phyloP scores from a whole-genome alignment of 2,329 filamentous ascomycete genomes.

The Zasmidium citrigriseum region DNA sequence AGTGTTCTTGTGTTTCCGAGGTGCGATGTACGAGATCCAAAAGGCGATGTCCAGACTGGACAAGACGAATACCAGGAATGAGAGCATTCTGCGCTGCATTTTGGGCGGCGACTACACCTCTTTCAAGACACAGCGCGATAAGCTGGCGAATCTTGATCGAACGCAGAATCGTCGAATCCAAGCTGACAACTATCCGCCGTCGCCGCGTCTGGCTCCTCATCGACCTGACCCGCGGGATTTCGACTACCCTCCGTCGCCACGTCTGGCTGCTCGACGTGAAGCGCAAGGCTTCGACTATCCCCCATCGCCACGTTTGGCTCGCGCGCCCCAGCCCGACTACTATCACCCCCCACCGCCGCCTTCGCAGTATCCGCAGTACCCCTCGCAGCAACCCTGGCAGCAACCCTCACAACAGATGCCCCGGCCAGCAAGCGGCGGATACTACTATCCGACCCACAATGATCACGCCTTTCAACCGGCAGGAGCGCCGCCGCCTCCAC shows the following conservation, averaged over 20 bases:
- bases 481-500: background rate
- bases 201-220: no score
- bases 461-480: background rate
- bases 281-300: no score
- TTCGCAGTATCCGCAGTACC: no score
- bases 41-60: slow-evolving; percentile 32
- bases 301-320: no score
- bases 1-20: slow-evolving; percentile 70
- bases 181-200: no score
- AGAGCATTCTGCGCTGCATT: slow-evolving; percentile 70
- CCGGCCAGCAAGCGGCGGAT: background rate
- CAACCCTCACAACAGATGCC: background rate
- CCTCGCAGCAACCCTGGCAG: background rate
- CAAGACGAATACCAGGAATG: slow-evolving; percentile 26
- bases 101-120: slow-evolving; percentile 77
- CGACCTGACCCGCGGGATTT: no score
- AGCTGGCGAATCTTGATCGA: no score
- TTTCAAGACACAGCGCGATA: slow-evolving; percentile 71
- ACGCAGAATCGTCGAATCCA: no score
- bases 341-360: no score
- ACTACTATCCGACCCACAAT: background rate
- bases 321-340: no score
- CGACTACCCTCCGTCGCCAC: no score
- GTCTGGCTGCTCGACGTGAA: no score
- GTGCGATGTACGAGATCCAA: slow-evolving; percentile 60